Base-by-base conservation (phyloP, 768 basidiomycete species). In the Lentinula raphanica region DNA sequence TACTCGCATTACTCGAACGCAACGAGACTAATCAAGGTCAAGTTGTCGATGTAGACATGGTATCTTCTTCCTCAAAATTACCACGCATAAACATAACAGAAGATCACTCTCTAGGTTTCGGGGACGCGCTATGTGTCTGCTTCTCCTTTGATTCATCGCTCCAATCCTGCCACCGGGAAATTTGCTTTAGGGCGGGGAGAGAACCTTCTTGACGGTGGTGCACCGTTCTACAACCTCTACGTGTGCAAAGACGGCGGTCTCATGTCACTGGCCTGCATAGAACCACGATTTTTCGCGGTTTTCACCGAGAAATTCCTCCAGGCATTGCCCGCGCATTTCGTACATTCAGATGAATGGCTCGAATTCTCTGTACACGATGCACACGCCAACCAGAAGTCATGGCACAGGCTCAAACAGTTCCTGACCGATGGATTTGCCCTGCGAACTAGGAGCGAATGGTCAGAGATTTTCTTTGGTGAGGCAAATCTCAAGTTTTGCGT, bases 141-240 rank as follows among this genome's bases (percentile, higher is more conserved):
- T 1, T 92, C 84, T 60, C 85, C 89, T 3, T 76, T 92, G 15
- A 70, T 88, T 32, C 77, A 81, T 64, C 46, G 45, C 3, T 64
- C 19, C 56, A 63, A 15, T 72, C 76, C 9, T 61, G 69, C 3
- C 5, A 49, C 45, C 11, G 56, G 36, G 19, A 46, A 46, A 64
- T 78, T 36, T 79, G 79, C 61, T 21, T 71, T 71, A 25, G 69
- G 71, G 23, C 76, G 86, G 55, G 87, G 87, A 21, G 69, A 70
- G 4, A 87, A 88, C 63, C 42, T 78, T 1, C 79, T 93, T 21
- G 91, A 91, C 62, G 88, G 89, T 0, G 90, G 88, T 3, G 80
- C 88, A 5, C 91, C 91, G 0, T 92, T 85, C 72, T 94, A 94
- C 65, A 78, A 77, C 59, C 72, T 89, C 9, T 92, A 94, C 64